These are phyloP conservation scores for Lactarius psammicola DNA, from an alignment of 768 basidiomycete species.

Conservation along the genomic window DNA sequence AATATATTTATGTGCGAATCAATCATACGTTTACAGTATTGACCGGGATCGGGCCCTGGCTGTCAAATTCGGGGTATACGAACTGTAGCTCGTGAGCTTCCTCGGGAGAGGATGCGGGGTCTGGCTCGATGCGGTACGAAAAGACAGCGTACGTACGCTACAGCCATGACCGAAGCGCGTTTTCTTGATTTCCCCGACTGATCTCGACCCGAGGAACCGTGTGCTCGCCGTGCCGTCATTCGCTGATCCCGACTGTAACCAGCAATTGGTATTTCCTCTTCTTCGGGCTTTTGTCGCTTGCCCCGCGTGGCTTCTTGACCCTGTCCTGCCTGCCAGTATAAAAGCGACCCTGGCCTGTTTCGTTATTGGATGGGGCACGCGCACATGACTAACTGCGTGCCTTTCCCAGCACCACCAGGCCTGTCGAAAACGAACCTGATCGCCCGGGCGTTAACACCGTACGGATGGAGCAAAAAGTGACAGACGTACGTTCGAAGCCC, in stretches of 20 bases:
- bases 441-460: neutral
- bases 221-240: neutral
- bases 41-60: neutral
- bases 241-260: neutral
- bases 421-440: no score
- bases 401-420: neutral
- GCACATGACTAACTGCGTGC: no score
- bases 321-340: neutral
- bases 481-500: no score
- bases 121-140: neutral
- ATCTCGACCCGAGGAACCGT: neutral
- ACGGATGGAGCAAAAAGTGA: neutral
- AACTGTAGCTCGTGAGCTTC: no score
- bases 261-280: no score
- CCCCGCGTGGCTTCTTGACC: neutral
- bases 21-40: neutral
- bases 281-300: no score
- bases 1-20: neutral
- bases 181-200: neutral
- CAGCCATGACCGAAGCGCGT: neutral
- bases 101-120: no score
- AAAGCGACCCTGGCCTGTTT: neutral
- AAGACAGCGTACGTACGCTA: neutral
- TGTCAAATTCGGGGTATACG: neutral
- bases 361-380: no score